Evolutionary conservation across 176 grass and related monocot genomes (phyloP).

Genomic region (Lolium multiflorum): DNA sequence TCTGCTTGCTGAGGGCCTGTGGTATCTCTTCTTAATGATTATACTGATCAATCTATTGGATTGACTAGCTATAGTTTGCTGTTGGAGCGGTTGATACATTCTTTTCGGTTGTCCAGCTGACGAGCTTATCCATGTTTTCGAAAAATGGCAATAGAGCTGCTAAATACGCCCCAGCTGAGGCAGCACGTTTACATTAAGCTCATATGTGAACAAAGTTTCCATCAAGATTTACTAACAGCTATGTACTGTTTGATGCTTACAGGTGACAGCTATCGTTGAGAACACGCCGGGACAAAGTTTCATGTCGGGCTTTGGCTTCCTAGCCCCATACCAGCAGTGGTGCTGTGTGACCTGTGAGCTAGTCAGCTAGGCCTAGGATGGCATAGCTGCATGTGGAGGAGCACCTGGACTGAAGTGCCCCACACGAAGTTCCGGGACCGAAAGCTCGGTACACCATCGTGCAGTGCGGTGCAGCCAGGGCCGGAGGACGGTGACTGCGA

Average conservation of each 20-base stretch:
- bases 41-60: background rate
- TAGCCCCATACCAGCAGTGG: background rate
- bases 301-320: background rate
- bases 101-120: background rate
- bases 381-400: background rate
- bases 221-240: background rate
- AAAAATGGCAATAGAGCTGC: background rate
- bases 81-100: background rate
- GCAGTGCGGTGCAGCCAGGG: background rate
- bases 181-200: background rate
- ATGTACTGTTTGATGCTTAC: background rate
- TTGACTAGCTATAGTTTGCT: background rate
- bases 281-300: constrained; percentile 9
- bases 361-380: background rate
- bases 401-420: constrained; percentile 21
- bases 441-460: constrained; percentile 36
- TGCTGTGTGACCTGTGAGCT: constrained; percentile 25
- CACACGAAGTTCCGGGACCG: constrained; percentile 14
- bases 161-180: background rate
- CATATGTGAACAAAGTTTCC: background rate
- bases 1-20: too few relatives aligned
- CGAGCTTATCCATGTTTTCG: background rate
- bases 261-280: constrained; percentile 18
- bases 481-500: background rate
- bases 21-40: background rate